Conservation (phyloP, 108 stramenopile species). For the Fragilaria radians region DNA sequence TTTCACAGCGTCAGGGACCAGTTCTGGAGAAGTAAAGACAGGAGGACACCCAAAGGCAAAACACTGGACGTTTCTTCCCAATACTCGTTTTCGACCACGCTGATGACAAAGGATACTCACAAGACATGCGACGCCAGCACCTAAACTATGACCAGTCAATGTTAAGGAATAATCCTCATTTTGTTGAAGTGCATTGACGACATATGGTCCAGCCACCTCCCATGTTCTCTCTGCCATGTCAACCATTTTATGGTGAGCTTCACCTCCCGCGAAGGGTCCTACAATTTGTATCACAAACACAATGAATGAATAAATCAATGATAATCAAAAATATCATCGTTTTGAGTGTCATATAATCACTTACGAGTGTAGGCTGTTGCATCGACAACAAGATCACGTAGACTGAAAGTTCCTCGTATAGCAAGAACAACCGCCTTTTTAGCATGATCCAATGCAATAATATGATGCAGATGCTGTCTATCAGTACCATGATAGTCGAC, state of each 20-base stretch:
- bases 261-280: constrained; percentile 30
- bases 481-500: constrained; percentile 15
- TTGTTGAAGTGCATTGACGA: constrained; percentile 8
- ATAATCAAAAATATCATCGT: too few relatives aligned
- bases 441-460: constrained; percentile 32
- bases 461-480: constrained; percentile 18
- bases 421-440: constrained; percentile 27
- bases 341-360: constrained; percentile 2
- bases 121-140: constrained; percentile 35
- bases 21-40: constrained; percentile 20
- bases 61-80: constrained; percentile 8
- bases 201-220: constrained; percentile 10
- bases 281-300: constrained; percentile 2
- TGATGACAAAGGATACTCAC: constrained; percentile 15
- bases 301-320: too few relatives aligned
- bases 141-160: constrained; percentile 46
- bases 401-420: constrained; percentile 43
- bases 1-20: constrained; percentile 17
- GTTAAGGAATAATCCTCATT: constrained; percentile 25
- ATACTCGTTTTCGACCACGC: neutral
- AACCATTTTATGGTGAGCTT: constrained; percentile 41
- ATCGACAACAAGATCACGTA: constrained; percentile 32
- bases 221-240: constrained; percentile 33
- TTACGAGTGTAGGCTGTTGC: constrained; percentile 24
- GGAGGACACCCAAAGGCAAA: constrained; percentile 22